Percentiles rank a stretch among this genome's conserved stretches.
Conservation (phyloP, 2,329 filamentous ascomycete species). For the Paramyrothecium roridum region DNA sequence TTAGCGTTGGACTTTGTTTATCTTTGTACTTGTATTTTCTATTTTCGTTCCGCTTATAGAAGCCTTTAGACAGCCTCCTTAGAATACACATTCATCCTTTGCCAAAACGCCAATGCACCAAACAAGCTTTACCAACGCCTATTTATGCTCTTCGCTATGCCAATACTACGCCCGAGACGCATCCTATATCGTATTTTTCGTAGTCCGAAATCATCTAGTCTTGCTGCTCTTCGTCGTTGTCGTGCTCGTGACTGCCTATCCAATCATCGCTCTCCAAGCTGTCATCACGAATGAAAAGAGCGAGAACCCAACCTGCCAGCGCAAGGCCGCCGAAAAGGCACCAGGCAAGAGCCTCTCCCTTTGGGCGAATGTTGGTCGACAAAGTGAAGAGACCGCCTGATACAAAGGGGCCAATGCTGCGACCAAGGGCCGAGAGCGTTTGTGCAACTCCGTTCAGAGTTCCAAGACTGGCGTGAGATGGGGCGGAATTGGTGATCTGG, state of each 20-base stretch:
- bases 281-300: slow-evolving; percentile 70
- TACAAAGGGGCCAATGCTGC: slow-evolving; percentile 83
- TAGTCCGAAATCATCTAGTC: not conserved
- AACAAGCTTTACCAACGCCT: not conserved
- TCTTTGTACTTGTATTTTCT: not conserved
- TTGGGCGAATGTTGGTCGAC: slow-evolving; percentile 68
- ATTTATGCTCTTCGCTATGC: not conserved
- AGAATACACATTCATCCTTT: not conserved
- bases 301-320: slow-evolving; percentile 75
- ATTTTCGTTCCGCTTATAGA: not conserved
- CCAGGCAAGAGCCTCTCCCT: slow-evolving; percentile 83
- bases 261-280: slow-evolving; percentile 59
- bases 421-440: slow-evolving; percentile 85
- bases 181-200: not conserved
- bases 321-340: slow-evolving; percentile 82
- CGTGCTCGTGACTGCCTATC: slow-evolving; percentile 28
- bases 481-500: slow-evolving; percentile 89
- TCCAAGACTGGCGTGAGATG: slow-evolving; percentile 80
- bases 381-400: slow-evolving; percentile 84
- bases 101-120: not conserved
- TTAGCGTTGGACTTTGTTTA: not conserved
- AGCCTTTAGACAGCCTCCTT: not conserved
- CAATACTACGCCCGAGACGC: not conserved
- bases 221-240: slow-evolving; percentile 14
- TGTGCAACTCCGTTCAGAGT: slow-evolving; percentile 92